A percentile compares a stretch with the other conserved stretches of the same genome.
Evolutionary conservation across 129 eudicot genomes (phyloP).

Genomic region (Oenanthe sinensis): DNA sequence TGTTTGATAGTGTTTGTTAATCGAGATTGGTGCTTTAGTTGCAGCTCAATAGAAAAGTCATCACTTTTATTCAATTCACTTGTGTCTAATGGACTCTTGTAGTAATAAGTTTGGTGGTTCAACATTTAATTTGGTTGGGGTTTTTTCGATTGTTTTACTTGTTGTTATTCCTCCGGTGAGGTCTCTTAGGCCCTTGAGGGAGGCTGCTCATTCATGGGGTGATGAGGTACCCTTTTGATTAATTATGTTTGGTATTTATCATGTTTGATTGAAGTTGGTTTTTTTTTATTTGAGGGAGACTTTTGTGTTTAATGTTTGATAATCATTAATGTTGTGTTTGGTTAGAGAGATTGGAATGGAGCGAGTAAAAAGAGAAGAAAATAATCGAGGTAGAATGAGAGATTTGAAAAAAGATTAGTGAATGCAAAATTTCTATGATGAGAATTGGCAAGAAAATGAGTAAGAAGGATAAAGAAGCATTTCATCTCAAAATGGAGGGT

Average conservation of each 20-base stretch:
- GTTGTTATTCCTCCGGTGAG: background rate
- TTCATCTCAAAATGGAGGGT: too few species aligned
- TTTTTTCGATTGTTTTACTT: background rate
- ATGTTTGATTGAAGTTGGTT: background rate
- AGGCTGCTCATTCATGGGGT: conserved; percentile 3
- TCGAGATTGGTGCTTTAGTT: background rate
- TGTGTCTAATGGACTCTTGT: conserved; percentile 1
- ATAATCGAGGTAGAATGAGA: too few species aligned
- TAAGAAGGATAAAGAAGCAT: too few species aligned
- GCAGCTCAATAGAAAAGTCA: background rate
- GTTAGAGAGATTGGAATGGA: too few species aligned
- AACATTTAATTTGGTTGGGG: background rate
- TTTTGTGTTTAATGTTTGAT: background rate
- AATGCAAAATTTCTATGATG: too few species aligned
- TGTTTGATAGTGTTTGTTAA: background rate
- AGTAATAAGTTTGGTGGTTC: background rate
- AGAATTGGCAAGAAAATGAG: too few species aligned
- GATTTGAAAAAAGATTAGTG: too few species aligned
- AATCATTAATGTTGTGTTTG: too few species aligned
- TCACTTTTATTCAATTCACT: background rate
- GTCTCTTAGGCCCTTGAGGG: background rate
- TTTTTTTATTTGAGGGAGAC: background rate
- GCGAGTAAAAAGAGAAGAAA: too few species aligned
- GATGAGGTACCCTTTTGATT: background rate
- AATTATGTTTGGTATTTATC: background rate